Evolutionary conservation across 1,284 basidiomycete genomes (phyloP).

Genomic region (Austroboletus novae-zelandiae): DNA sequence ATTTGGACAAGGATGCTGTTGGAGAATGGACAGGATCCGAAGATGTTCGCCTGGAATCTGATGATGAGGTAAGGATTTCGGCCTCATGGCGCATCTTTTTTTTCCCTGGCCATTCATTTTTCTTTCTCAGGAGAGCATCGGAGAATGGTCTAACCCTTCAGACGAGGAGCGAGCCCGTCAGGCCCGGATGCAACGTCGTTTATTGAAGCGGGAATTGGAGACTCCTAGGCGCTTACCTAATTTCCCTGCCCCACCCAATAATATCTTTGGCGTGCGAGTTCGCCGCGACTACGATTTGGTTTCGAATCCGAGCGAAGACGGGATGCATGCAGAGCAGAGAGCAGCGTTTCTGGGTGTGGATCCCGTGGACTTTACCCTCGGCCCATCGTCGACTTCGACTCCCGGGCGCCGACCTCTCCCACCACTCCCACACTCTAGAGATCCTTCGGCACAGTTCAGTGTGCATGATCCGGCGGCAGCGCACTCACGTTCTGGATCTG

Average conservation of each 20-base stretch:
- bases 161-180: conserved; percentile 79
- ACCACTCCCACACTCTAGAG: conserved; percentile 64
- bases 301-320: conserved; percentile 82
- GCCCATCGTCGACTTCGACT: conserved; percentile 36
- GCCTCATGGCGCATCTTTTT: conserved; percentile 3
- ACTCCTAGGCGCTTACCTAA: conserved; percentile 69
- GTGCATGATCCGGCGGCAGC: conserved; percentile 58
- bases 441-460: conserved; percentile 58
- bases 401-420: conserved; percentile 49
- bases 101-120: conserved; percentile 4
- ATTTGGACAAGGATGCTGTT: conserved; percentile 48
- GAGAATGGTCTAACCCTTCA: conserved; percentile 86
- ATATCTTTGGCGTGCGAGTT: conserved; percentile 38
- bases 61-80: conserved; percentile 54
- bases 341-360: conserved; percentile 46
- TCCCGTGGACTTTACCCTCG: conserved; percentile 33
- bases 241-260: conserved; percentile 71
- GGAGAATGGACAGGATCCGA: conserved; percentile 82
- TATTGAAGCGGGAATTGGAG: conserved; percentile 46
- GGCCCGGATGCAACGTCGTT: conserved; percentile 57
- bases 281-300: conserved; percentile 62
- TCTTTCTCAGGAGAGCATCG: conserved; percentile 60
- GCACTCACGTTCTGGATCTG: conserved; percentile 58
- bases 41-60: conserved; percentile 54
- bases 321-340: conserved; percentile 34